Evolutionary conservation across 164 flowering plant genomes (phyloP), one percentile per base, ranked within the genome.

Genomic region (Stephania cephalantha): DNA sequence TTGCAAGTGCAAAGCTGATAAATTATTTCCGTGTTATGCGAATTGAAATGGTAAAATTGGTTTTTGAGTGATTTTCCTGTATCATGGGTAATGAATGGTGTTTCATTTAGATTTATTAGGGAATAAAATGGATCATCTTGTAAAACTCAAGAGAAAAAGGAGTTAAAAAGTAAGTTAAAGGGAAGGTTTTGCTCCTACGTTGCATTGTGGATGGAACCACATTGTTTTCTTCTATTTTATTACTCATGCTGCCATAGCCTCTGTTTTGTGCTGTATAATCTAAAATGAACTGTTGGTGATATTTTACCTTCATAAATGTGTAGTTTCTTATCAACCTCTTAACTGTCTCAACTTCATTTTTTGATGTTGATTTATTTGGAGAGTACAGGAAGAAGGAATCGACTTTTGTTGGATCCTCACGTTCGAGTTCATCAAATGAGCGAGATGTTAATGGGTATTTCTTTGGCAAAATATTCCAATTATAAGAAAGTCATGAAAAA

Each of bases 381-480:
- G 66, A 69, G 44, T 73, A 68, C 85, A 88, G 93, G 82, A 69
- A 50, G 58, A 85, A 68, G 46, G 81, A 68, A 67, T 50, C 78
- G 68, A 48, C 82, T 46, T 71, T 50, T 71, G 74, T 74, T 7
- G 80, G 89, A 52, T 76, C 67, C 31, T 70, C 87, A 46, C 81
- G 79, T 61, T 83, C 89, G 53, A 63, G 80, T 58, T 79, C 86
- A 78, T 77, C 87, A 64, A 10, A 67, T 52, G 88, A 88, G 67
- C 82, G 46, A 5, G 31, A 73, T 77, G 82, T 87, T 69, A 85
- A 89, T 81, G 90, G 91, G 98, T 92, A 89, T 20, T 13, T 7
- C 46, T 29, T 63, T 25, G 9, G 11, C 12, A 46, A 58, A 70
- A 70, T 48, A 31, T 50, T 48, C 29, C 25, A 6, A 4, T 46